Percentiles rank a stretch among this genome's conserved stretches.
phyloP scores from a whole-genome alignment of 2,329 filamentous ascomycete species.

The Cadophora sp. region DNA sequence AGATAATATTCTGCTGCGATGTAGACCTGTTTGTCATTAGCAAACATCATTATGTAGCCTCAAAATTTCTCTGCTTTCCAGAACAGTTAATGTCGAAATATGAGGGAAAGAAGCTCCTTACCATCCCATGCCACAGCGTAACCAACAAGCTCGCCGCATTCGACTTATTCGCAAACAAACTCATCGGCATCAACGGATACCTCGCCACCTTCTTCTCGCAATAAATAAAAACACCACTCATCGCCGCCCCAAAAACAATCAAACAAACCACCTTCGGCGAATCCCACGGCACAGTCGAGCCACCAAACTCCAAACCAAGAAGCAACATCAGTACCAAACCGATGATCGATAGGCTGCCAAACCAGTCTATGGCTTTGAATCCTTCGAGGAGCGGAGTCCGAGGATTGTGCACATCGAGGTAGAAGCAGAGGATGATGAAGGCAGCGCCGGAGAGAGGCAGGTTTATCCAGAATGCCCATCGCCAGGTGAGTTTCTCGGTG shows the following conservation, averaged over 20 bases:
- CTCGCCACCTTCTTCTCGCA: constrained; percentile 75
- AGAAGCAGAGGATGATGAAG: constrained; percentile 62
- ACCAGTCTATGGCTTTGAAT: constrained; percentile 63
- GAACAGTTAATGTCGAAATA: too few species aligned
- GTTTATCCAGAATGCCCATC: constrained; percentile 69
- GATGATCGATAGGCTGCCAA: constrained; percentile 67
- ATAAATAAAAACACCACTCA: constrained; percentile 65
- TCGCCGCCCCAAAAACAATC: constrained; percentile 73
- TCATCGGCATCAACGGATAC: constrained; percentile 78
- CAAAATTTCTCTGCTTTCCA: too few species aligned
- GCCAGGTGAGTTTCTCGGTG: constrained; percentile 63
- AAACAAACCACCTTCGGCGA: constrained; percentile 80
- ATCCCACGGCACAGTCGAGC: constrained; percentile 71
- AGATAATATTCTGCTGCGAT: constrained; percentile 34
- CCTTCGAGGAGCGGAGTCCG: constrained; percentile 62
- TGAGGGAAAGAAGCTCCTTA: neutral
- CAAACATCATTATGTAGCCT: too few species aligned
- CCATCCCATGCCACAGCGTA: constrained; percentile 74
- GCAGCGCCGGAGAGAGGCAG: constrained; percentile 41
- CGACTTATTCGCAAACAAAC: constrained; percentile 70
- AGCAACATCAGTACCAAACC: constrained; percentile 83
- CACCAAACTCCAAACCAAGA: constrained; percentile 83
- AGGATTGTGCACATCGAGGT: constrained; percentile 70
- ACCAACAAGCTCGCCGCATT: constrained; percentile 70
- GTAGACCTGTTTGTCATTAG: constrained; percentile 55